Evolutionary conservation across 2,329 filamentous ascomycete species (phyloP).

Genomic region (Verticillium albo-atrum): DNA sequence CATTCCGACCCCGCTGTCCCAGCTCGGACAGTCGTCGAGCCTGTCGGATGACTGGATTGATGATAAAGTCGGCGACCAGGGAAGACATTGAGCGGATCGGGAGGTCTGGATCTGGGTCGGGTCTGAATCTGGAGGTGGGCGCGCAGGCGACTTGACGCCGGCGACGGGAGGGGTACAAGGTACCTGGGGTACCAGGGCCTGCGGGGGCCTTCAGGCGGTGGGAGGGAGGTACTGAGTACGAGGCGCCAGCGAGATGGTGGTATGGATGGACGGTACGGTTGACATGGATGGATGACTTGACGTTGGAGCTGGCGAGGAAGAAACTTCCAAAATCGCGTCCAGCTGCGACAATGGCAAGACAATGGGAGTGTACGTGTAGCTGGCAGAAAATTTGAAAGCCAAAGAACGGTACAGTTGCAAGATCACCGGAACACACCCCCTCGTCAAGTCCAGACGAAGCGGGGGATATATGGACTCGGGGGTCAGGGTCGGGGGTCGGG

Average conservation of each 20-base stretch:
- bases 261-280: no score
- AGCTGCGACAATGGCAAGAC: background rate
- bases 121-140: no score
- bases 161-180: background rate
- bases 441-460: background rate
- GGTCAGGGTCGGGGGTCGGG: background rate
- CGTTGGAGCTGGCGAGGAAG: background rate
- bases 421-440: background rate
- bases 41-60: slow-evolving; percentile 63
- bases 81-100: slow-evolving; percentile 47
- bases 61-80: slow-evolving; percentile 60
- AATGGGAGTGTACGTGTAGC: background rate
- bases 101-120: no score
- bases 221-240: background rate
- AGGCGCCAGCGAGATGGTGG: background rate
- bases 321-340: background rate
- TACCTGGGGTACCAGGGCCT: background rate
- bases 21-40: slow-evolving; percentile 57
- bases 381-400: background rate
- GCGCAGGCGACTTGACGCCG: no score
- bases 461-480: background rate
- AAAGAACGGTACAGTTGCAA: background rate
- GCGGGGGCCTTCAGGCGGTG: background rate
- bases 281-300: no score
- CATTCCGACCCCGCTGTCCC: background rate